Evolutionary conservation across 2,329 filamentous ascomycete species (phyloP).

Genomic region (Grosmannia serpens): DNA sequence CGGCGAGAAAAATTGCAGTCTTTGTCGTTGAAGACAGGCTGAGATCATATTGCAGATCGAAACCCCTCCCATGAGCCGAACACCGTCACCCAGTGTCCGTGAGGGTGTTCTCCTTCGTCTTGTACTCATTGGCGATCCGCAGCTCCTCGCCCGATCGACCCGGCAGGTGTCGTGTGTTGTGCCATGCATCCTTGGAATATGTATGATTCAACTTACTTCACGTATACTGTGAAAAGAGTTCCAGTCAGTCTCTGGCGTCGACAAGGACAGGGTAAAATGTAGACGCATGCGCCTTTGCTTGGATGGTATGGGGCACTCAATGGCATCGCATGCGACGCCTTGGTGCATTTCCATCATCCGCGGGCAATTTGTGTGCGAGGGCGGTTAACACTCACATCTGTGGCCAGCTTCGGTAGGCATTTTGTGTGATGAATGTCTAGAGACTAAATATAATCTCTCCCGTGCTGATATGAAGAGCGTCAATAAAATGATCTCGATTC

Average conservation of each 20-base stretch:
- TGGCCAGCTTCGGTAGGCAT: slow-evolving; percentile 84
- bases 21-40: no score
- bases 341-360: neutral
- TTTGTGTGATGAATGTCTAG: slow-evolving; percentile 35
- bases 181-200: neutral
- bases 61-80: no score
- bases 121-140: no score
- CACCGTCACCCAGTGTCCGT: no score
- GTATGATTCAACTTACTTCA: slow-evolving; percentile 57
- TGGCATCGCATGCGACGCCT: slow-evolving; percentile 23
- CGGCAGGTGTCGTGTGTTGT: slow-evolving; percentile 8
- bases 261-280: no score
- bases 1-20: no score
- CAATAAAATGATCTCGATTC: neutral
- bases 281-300: neutral
- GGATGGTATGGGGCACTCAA: slow-evolving; percentile 13
- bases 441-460: slow-evolving; percentile 7
- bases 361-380: neutral
- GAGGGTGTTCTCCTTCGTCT: neutral
- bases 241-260: slow-evolving; percentile 3
- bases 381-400: slow-evolving; percentile 57
- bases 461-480: slow-evolving; percentile 15
- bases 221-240: slow-evolving; percentile 51
- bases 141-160: neutral
- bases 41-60: no score